phyloP scores from a whole-genome alignment of 176 grass and related monocot genomes.

The Thinopyrum elongatum region DNA sequence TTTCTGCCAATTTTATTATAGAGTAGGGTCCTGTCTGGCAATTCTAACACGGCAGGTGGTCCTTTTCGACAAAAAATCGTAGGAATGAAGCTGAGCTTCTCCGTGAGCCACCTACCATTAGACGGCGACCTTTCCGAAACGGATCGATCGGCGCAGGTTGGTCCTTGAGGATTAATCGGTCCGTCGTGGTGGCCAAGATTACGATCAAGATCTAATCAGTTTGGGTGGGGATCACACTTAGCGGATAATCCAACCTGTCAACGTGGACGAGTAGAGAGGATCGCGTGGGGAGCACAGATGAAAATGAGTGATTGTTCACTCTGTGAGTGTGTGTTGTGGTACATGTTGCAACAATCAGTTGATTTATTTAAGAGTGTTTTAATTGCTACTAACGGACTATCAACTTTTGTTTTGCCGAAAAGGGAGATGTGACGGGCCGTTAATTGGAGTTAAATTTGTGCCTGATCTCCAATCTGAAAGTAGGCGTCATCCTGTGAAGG shows the following conservation, averaged over 20 bases:
- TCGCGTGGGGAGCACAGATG: not conserved
- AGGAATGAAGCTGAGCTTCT: slow-evolving; percentile 29
- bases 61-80: too few relatives aligned
- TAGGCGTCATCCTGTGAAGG: not conserved
- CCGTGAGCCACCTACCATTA: not conserved
- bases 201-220: slow-evolving; percentile 34
- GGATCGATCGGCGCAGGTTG: not conserved
- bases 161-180: not conserved
- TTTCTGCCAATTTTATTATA: too few relatives aligned
- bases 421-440: not conserved
- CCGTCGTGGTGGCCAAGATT: slow-evolving; percentile 4
- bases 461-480: not conserved
- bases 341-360: not conserved
- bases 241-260: not conserved
- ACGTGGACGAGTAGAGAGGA: not conserved
- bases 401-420: not conserved
- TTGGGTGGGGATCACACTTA: not conserved
- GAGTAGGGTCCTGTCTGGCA: too few relatives aligned
- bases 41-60: too few relatives aligned
- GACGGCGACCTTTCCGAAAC: not conserved
- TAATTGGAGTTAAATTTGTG: not conserved
- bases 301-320: not conserved
- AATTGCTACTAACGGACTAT: too few relatives aligned
- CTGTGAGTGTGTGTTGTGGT: not conserved
- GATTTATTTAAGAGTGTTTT: not conserved